These are phyloP conservation scores for Candida bentonensis DNA, from an alignment of 805 yeast genomes.

Conservation along the genomic window DNA sequence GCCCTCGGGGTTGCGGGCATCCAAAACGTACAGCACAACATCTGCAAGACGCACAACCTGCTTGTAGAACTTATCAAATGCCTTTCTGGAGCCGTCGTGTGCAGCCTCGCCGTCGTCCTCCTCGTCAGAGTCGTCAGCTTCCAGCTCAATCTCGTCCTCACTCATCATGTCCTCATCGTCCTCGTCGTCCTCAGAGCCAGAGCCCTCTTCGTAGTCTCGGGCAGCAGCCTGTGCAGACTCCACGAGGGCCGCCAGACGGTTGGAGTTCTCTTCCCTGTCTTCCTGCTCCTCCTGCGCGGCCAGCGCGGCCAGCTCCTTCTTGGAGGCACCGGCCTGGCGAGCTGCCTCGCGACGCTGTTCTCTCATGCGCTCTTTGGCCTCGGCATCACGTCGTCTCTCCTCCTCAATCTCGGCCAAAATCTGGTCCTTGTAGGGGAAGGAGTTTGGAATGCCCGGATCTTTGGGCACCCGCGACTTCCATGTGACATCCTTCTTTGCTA, in stretches of 20 bases:
- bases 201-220: slow-evolving; percentile 49
- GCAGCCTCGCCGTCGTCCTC: slow-evolving; percentile 29
- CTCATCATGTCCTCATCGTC: slow-evolving; percentile 32
- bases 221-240: slow-evolving; percentile 89
- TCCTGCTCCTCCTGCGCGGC: slow-evolving; percentile 21
- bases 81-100: slow-evolving; percentile 37
- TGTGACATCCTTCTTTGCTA: slow-evolving; percentile 77
- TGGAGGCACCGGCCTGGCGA: slow-evolving; percentile 24
- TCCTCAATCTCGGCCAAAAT: slow-evolving; percentile 43
- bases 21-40: slow-evolving; percentile 83
- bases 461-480: slow-evolving; percentile 79
- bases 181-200: slow-evolving; percentile 22
- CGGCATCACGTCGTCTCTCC: slow-evolving; percentile 33
- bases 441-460: slow-evolving; percentile 91
- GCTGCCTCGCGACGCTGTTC: slow-evolving; percentile 22
- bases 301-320: slow-evolving; percentile 24
- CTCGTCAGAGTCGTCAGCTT: slow-evolving; percentile 27
- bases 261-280: slow-evolving; percentile 26
- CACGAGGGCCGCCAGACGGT: slow-evolving; percentile 68
- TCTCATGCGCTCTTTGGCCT: slow-evolving; percentile 24
- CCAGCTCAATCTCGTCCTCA: slow-evolving; percentile 30
- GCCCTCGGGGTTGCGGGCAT: slow-evolving; percentile 93
- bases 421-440: slow-evolving; percentile 86
- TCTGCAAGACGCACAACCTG: slow-evolving; percentile 87
- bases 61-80: slow-evolving; percentile 88